Evolutionary conservation across 768 basidiomycete genomes (phyloP), one percentile per base, ranked within the genome.

Genomic region (Lanmaoa pseudosensibilis): DNA sequence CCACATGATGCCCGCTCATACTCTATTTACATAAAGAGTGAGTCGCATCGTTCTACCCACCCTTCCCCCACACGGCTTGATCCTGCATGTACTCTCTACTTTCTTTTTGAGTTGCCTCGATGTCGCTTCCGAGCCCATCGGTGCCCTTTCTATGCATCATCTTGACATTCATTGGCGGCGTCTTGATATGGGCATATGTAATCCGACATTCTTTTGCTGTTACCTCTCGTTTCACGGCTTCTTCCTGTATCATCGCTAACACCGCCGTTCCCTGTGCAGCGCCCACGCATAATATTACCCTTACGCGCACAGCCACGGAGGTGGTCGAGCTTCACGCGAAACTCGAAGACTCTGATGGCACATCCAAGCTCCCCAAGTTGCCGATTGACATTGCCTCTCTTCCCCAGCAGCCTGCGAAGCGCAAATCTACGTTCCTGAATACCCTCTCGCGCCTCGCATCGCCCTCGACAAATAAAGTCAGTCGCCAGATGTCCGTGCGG

Each of bases 11-110:
- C 84, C 45, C 77, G 79, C 61, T 72, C 70, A 54, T 94, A 87
- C 77, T 87, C 83, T 69, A 81, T 94, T 68, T 94, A 94, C 78
- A 84, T 94, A 75, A 94, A 92, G 82, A 94, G 92, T 93, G 73
- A 79, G 90, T 64, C 55, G 52, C 46, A 59, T 62, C 58, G 46
- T 62, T 63, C 48, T 53, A 34, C 60, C 65, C 66, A 62, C 67
- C 56, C 54, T 57, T 66, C 60, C 54, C 59, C 63, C 62, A 58
- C 52, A 55, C 39, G 43, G 50, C 59, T 50, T 19, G 33, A 43
- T 45, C 56, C 43, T 62, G 52, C 65, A 61, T 61, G 64, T 59
- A 47, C 53, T 30, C 46, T 56, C 32, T 13, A 54, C 41, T 56
- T 38, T 59, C 66, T 56, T 62, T 62, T 67, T 63, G 60, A 62